phyloP scores from a whole-genome alignment of 164 flowering plant genomes.

The Cinnamomum micranthum region DNA sequence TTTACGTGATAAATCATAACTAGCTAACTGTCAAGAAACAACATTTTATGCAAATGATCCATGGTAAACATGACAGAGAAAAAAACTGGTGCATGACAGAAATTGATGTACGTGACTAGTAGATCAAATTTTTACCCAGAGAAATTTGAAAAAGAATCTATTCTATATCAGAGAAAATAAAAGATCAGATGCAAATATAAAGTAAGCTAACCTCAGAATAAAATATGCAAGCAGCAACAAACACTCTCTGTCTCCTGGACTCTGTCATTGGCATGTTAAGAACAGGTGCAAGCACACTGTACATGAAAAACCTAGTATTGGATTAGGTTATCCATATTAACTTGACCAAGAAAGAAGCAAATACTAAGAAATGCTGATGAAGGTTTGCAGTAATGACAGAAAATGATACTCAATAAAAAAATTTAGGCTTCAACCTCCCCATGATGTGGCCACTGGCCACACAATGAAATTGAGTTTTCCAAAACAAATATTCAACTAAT shows the following conservation, averaged over 20 bases:
- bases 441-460: too few relatives aligned
- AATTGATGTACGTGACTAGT: background rate
- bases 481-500: too few relatives aligned
- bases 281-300: conserved; percentile 94
- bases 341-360: background rate
- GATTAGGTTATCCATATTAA: conserved; percentile 7
- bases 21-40: too few relatives aligned
- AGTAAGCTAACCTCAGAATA: conserved; percentile 81
- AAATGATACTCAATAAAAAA: too few relatives aligned
- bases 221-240: conserved; percentile 92
- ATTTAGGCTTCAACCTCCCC: too few relatives aligned
- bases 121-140: background rate
- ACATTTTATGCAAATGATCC: too few relatives aligned
- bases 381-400: too few relatives aligned
- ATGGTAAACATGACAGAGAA: too few relatives aligned
- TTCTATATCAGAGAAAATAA: background rate
- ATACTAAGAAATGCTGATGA: background rate
- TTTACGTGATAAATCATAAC: background rate
- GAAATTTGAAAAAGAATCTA: background rate
- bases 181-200: background rate
- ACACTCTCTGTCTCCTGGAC: conserved; percentile 93
- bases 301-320: conserved; percentile 19
- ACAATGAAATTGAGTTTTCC: too few relatives aligned
- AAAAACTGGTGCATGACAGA: too few relatives aligned
- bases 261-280: conserved; percentile 94